A percentile compares a stretch with the other conserved stretches of the same genome.
Evolutionary conservation across 225 moss, liverwort and hornwort genomes (phyloP).

Genomic region (Thuidium tamariscinum): DNA sequence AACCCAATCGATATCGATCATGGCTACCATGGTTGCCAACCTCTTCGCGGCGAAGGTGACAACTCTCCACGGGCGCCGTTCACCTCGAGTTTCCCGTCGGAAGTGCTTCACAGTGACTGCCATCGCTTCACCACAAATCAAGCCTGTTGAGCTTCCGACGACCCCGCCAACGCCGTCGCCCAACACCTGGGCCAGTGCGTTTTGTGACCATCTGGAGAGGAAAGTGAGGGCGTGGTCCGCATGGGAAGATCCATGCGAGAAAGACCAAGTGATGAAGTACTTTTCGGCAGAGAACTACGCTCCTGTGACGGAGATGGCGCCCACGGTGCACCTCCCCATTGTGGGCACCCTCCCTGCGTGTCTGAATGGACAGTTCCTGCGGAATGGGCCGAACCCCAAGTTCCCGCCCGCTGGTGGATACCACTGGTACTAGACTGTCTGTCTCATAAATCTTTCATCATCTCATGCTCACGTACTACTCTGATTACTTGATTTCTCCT

Average conservation of each 20-base stretch:
- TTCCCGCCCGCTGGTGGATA: background rate
- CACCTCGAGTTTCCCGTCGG: background rate
- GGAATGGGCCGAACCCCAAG: background rate
- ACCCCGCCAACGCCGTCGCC: background rate
- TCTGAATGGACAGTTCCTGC: constrained; percentile 1
- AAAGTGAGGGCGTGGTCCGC: background rate
- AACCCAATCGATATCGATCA: background rate
- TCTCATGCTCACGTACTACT: background rate
- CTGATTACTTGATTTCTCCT: too few species aligned
- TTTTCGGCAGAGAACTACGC: background rate
- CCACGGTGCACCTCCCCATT: background rate
- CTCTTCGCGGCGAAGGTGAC: background rate
- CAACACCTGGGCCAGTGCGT: background rate
- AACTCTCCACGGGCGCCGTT: background rate
- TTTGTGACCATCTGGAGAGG: background rate
- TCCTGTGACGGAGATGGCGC: background rate
- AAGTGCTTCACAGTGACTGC: background rate
- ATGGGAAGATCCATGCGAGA: background rate
- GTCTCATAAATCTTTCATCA: background rate
- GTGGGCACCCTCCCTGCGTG: background rate
- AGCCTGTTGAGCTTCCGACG: background rate
- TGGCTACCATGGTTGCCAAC: background rate
- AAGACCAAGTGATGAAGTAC: background rate
- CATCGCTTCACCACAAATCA: background rate
- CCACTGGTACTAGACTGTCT: background rate